Evolutionary conservation across 805 yeast genomes (phyloP), one percentile per base, ranked within the genome.

Genomic region (Teunomyces aglyptinius): DNA sequence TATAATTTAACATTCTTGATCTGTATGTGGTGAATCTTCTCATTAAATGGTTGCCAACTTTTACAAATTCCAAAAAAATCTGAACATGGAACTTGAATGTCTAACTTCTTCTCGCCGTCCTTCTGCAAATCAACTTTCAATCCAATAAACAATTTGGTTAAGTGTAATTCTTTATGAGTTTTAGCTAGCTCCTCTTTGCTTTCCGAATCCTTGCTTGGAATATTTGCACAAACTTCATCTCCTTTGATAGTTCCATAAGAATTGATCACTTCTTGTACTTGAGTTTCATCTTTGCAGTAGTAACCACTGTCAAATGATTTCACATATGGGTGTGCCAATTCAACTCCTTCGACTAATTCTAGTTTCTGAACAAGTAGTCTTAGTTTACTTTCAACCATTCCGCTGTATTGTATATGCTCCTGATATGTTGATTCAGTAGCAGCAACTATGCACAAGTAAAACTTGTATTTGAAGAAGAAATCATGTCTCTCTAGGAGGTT

Each of bases 321-420:
- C 15, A 86, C 86, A 62, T 80, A 94, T 1, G 99, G 98, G 65
- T 91, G 98, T 0, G 97, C 97, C 26, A 89, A 54, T 44, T 76
- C 81, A 19, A 94, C 81, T 0, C 95, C 94, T 3, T 81, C 83
- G 16, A 83, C 68, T 4, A 80, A 73, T 63, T 94, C 99, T 42
- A 94, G 75, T 61, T 90, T 94, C 56, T 80, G 86, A 28, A 94
- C 96, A 28, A 94, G 65, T 35, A 86, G 68, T 54, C 99, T 79
- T 38, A 92, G 64, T 65, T 86, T 89, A 56, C 96, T 83, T 65
- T 94, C 98, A 8, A 94, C 92, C 71, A 92, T 73, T 7, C 99
- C 98, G 54, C 89, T 82, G 95, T 96, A 94, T 56, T 86, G 86
- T 47, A 84, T 67, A 58, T 92, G 97, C 46, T 90, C 90, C 61